Conservation (phyloP, 1,284 basidiomycete genomes). For the Xerocomus amazonicus region DNA sequence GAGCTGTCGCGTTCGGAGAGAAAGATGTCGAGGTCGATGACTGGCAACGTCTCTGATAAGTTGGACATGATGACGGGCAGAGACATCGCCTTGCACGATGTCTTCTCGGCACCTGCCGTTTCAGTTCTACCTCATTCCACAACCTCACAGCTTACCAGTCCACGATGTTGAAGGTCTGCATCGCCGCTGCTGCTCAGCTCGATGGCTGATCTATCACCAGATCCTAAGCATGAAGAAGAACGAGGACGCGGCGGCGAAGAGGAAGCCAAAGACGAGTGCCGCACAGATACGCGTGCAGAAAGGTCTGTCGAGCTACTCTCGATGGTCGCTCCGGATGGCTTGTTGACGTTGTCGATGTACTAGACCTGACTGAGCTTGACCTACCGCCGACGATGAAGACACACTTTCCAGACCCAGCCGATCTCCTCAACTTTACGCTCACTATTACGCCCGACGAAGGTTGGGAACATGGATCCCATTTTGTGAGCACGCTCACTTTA, state of each 20-base stretch:
- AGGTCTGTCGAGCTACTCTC: conserved; percentile 52
- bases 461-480: conserved; percentile 33
- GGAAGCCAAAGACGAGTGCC: conserved; percentile 94
- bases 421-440: conserved; percentile 95
- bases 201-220: conserved; percentile 40
- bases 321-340: conserved; percentile 1
- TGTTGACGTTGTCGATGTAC: conserved; percentile 6
- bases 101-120: conserved; percentile 30
- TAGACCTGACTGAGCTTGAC: conserved; percentile 96
- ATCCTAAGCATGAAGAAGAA: conserved; percentile 99
- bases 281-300: conserved; percentile 99
- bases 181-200: neutral
- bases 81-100: too few relatives aligned
- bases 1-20: conserved; percentile 47
- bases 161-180: conserved; percentile 45
- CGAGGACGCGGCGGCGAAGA: conserved; percentile 91
- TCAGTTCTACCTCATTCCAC: conserved; percentile 24
- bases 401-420: conserved; percentile 84
- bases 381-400: conserved; percentile 96
- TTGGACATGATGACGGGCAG: too few relatives aligned
- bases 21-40: conserved; percentile 78
- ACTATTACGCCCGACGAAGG: conserved; percentile 98
- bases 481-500: conserved; percentile 8
- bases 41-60: conserved; percentile 47
- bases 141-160: conserved; percentile 10